Percentiles rank a stretch among this genome's conserved stretches.
phyloP scores from a whole-genome alignment of 139 green algal species.

The Coccomyxa sp. region DNA sequence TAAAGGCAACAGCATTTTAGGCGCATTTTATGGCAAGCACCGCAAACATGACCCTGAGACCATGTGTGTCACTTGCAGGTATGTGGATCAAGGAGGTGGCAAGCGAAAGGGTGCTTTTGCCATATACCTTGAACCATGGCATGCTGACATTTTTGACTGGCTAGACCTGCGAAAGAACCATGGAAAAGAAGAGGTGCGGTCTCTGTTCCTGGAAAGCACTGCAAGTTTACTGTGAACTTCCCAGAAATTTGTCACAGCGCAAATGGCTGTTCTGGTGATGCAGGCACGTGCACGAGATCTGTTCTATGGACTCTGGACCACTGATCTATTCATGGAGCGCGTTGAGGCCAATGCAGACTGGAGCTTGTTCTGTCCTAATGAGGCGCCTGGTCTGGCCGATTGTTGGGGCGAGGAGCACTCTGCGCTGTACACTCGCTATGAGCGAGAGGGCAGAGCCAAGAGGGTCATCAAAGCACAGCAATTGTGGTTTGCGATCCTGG shows the following conservation, averaged over 20 bases:
- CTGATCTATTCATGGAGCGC: slow-evolving; percentile 94
- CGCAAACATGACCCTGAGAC: not conserved
- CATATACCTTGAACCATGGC: slow-evolving; percentile 99
- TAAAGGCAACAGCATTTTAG: not conserved
- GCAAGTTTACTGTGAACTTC: no score
- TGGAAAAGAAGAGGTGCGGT: slow-evolving; percentile 75
- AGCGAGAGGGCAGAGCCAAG: slow-evolving; percentile 69
- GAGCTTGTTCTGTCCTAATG: slow-evolving; percentile 97
- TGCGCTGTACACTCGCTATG: slow-evolving; percentile 50
- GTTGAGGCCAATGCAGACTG: slow-evolving; percentile 83
- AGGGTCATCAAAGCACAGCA: slow-evolving; percentile 89
- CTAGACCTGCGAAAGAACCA: slow-evolving; percentile 99
- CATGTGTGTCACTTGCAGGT: slow-evolving; percentile 25
- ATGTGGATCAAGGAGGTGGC: slow-evolving; percentile 91
- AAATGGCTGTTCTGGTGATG: not conserved
- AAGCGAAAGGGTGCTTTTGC: slow-evolving; percentile 97
- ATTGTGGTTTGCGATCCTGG: slow-evolving; percentile 98
- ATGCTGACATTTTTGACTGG: slow-evolving; percentile 96
- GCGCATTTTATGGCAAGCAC: not conserved
- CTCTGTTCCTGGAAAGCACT: not conserved
- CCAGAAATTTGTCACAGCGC: no score
- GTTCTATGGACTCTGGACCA: slow-evolving; percentile 98
- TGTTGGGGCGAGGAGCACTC: slow-evolving; percentile 93
- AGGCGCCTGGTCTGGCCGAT: slow-evolving; percentile 91
- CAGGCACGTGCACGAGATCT: slow-evolving; percentile 92